Evolutionary conservation across 495 filamentous ascomycete genomes (phyloP).

Genomic region (Aspergillus carlsbadensis): DNA sequence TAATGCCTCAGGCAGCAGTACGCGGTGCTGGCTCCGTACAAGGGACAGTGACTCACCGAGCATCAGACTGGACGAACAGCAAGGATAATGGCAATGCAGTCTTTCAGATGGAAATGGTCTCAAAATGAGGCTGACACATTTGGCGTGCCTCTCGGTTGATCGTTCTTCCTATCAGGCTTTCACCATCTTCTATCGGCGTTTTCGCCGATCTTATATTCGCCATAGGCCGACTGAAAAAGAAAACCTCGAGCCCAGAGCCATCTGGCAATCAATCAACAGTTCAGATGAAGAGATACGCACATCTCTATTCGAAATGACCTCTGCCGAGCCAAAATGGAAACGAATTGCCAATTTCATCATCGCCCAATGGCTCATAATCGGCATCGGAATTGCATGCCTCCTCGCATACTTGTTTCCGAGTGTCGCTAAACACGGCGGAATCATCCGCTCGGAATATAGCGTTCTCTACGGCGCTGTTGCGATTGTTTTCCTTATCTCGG

Average conservation of each 20-base stretch:
- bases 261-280: background rate
- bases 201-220: constrained; percentile 9
- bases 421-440: constrained; percentile 52
- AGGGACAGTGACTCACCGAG: background rate
- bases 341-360: constrained; percentile 36
- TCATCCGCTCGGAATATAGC: constrained; percentile 53
- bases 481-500: constrained; percentile 54
- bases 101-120: no score
- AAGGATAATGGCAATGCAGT: no score
- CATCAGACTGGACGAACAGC: background rate
- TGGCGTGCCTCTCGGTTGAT: constrained; percentile 6
- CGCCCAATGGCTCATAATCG: constrained; percentile 57
- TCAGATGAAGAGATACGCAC: background rate
- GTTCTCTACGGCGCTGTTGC: constrained; percentile 54
- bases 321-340: constrained; percentile 13
- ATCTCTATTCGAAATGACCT: background rate
- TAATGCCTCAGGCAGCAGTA: background rate
- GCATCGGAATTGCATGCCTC: constrained; percentile 49
- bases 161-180: constrained; percentile 12
- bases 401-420: constrained; percentile 54
- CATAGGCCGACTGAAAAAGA: background rate
- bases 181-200: constrained; percentile 1
- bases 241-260: background rate
- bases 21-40: no score
- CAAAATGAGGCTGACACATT: background rate